Base-by-base conservation (phyloP, 495 filamentous ascomycete genomes). In the Talaromyces liani region DNA sequence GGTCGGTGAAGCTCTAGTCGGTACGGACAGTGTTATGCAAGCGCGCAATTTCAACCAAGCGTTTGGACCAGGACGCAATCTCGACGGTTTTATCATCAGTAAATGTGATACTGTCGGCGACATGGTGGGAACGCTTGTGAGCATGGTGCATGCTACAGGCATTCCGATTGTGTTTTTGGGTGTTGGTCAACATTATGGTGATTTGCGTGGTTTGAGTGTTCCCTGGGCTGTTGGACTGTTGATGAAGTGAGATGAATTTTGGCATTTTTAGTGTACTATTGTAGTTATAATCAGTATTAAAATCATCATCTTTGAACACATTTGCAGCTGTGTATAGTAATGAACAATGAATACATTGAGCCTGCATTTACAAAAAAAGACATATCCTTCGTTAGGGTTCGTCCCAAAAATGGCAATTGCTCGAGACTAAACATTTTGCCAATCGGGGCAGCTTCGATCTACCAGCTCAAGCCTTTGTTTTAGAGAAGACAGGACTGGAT, bases 91-190 rank as follows among this genome's bases (percentile, higher is more conserved):
- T 70, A 96, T 98, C 68, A 97, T 98, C 69, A 93, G 88, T 64
- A 98, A 98, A 72, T 98, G 94, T 73, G 94, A 98, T 76, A 98
- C 94, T 1, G 94, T 98, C 51, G 94, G 94, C 27, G 93, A 98
- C 77, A 98, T 98, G 94, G 91, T 97, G 49, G 94, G 94, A 31
- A 96, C 91, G 4, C 75, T 98, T 65, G 94, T 98, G 31, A 96
- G 91, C 74, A 96, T 98, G 82, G 95, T 98, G 49, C 93, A 97
- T 79, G 93, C 94, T 14, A 98, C 95, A 3, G 92, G 93, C 16
- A 93, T 97, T 59, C 94, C 94, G 6, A 92, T 98, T 53, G 79
- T 97, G 5, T 98, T 97, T 71, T 79, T 98, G 67, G 94, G 93
- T 16, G 91, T 95, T 64, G 94, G 94, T 3, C 94, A 98, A 76